phyloP scores from a whole-genome alignment of 2,329 filamentous ascomycete genomes.

The Fusarium tuaranense region DNA sequence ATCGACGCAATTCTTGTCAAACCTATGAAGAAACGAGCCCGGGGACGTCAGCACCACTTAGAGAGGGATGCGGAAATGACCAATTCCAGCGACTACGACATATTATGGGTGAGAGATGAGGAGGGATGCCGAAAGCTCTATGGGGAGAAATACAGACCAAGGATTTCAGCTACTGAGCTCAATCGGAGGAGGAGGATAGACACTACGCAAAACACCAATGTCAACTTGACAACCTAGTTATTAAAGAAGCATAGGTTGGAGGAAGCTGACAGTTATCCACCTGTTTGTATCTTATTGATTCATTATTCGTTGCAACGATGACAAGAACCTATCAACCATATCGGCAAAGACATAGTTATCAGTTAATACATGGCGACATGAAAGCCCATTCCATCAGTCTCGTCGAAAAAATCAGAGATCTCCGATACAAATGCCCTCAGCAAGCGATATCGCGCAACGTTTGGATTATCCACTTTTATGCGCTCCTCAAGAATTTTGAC shows the following conservation, averaged over 20 bases:
- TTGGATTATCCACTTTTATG: too few species aligned
- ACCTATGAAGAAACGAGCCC: background rate
- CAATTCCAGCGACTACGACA: background rate
- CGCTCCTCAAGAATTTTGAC: too few species aligned
- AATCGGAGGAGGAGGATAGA: background rate
- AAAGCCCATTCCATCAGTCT: too few species aligned
- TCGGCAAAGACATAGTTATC: too few species aligned
- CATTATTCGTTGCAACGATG: too few species aligned
- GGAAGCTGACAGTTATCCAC: too few species aligned
- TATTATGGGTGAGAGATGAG: background rate
- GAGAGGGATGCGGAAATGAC: background rate
- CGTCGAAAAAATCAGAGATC: too few species aligned
- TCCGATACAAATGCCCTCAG: too few species aligned
- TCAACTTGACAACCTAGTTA: background rate
- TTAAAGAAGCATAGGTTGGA: background rate
- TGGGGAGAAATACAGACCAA: background rate
- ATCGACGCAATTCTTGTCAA: background rate
- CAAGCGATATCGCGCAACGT: too few species aligned
- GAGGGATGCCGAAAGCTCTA: background rate
- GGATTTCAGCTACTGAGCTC: background rate
- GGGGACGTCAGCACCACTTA: background rate
- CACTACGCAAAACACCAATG: background rate
- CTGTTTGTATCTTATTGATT: too few species aligned
- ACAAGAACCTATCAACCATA: too few species aligned
- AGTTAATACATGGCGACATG: too few species aligned